These are phyloP conservation scores for Rubia yunnanensis DNA, from an alignment of 257 asterid genomes.

Conservation along the genomic window DNA sequence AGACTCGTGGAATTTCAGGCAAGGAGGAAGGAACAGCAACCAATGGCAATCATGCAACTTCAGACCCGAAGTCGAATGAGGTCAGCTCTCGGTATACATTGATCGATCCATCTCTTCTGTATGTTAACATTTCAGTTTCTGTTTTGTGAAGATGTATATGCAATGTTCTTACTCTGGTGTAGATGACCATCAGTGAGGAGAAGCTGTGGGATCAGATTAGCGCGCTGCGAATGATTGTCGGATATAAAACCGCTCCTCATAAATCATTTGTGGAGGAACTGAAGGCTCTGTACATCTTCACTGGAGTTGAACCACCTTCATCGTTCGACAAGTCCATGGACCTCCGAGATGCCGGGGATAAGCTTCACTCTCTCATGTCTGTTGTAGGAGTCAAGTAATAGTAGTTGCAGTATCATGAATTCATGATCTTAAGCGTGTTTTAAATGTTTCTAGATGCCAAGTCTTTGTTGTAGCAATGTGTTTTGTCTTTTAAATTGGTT, in stretches of 20 bases:
- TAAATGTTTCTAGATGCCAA: background rate
- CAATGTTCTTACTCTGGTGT: background rate
- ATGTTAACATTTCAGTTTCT: background rate
- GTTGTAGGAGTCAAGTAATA: conserved; percentile 55
- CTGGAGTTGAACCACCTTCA: conserved; percentile 70
- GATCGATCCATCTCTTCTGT: background rate
- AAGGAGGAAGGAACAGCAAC: background rate
- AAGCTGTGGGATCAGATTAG: conserved; percentile 57
- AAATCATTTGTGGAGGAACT: conserved; percentile 42
- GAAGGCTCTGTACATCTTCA: conserved; percentile 52
- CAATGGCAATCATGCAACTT: background rate
- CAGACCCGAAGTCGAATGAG: conserved; percentile 5
- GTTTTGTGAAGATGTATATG: background rate
- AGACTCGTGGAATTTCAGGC: background rate
- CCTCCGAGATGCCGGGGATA: conserved; percentile 27
- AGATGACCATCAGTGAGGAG: conserved; percentile 26
- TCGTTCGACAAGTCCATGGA: conserved; percentile 9
- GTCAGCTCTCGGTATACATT: conserved; percentile 11
- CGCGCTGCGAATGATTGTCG: conserved; percentile 52
- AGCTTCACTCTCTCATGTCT: conserved; percentile 63
- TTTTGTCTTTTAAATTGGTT: background rate
- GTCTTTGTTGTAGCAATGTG: background rate
- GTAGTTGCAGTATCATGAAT: background rate
- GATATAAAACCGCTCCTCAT: conserved; percentile 37
- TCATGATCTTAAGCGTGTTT: background rate